These are phyloP conservation scores for Picochlorum sp. DNA, from an alignment of 139 green algal genomes.

Conservation along the genomic window DNA sequence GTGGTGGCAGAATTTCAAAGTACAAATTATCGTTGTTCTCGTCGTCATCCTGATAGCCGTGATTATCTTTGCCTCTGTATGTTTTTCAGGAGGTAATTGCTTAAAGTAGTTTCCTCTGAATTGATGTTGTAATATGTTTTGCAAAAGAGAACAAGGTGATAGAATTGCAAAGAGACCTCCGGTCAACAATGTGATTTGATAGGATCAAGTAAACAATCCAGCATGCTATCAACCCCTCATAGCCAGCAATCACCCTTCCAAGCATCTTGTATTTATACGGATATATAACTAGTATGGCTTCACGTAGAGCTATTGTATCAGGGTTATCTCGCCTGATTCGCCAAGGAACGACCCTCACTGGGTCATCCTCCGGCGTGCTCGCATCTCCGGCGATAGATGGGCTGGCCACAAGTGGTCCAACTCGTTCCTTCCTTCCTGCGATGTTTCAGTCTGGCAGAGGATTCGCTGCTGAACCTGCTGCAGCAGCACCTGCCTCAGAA, in stretches of 20 bases:
- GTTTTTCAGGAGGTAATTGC: conserved; percentile 61
- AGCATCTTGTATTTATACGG: no score
- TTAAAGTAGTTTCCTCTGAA: conserved; percentile 25
- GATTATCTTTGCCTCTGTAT: conserved; percentile 76
- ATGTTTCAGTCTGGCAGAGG: background rate
- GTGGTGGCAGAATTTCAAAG: conserved; percentile 95
- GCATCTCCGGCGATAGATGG: background rate
- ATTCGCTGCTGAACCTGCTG: conserved; percentile 10
- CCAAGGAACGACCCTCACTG: conserved; percentile 4
- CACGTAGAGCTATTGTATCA: conserved; percentile 9
- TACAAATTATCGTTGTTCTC: conserved; percentile 64
- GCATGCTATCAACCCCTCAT: no score
- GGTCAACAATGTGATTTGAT: no score
- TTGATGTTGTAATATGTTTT: no score
- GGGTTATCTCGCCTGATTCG: conserved; percentile 6
- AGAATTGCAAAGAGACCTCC: no score
- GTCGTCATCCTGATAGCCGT: conserved; percentile 62
- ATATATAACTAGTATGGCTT: conserved; percentile 7
- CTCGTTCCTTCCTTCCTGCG: background rate
- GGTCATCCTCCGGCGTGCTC: background rate
- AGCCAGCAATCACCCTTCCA: no score
- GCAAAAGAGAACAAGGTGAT: no score
- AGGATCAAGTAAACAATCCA: no score
- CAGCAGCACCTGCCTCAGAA: background rate
- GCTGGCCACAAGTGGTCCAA: background rate